Conservation (phyloP, 1,139 yeast genomes). For the Magnusiomyces paraingens region DNA sequence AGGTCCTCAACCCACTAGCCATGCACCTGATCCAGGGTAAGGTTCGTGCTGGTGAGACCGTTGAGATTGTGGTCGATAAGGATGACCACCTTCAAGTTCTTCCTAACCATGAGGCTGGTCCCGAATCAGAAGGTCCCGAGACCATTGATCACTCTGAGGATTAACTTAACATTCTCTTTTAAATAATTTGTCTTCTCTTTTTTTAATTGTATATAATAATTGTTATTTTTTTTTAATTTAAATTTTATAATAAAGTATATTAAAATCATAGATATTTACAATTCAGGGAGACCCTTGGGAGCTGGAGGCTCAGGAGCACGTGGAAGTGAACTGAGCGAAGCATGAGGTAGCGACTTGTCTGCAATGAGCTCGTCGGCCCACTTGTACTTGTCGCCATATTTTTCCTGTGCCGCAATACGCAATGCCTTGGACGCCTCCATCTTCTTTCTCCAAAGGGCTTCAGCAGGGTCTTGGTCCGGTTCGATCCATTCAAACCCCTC, state of each 20-base stretch:
- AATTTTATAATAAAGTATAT: too few species aligned
- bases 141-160: slow-evolving; percentile 1
- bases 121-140: slow-evolving; percentile 12
- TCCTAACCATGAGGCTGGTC: slow-evolving; percentile 43
- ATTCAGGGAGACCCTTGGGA: slow-evolving; percentile 4
- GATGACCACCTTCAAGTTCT: slow-evolving; percentile 37
- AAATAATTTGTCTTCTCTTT: too few species aligned
- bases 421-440: slow-evolving; percentile 13
- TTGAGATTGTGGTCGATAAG: slow-evolving; percentile 37
- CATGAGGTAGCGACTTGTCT: slow-evolving; percentile 25
- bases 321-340: slow-evolving; percentile 25
- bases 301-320: slow-evolving; percentile 12
- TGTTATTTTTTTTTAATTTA: too few species aligned
- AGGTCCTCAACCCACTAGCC: slow-evolving; percentile 81
- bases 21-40: slow-evolving; percentile 71
- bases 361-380: slow-evolving; percentile 25
- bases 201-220: too few species aligned
- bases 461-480: slow-evolving; percentile 75
- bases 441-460: slow-evolving; percentile 24
- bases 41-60: slow-evolving; percentile 62
- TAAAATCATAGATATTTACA: background rate
- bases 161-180: background rate
- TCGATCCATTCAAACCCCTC: slow-evolving; percentile 76
- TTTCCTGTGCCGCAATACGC: slow-evolving; percentile 10
- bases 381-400: slow-evolving; percentile 19